Percentiles rank a stretch among this genome's conserved stretches.
These are phyloP conservation scores for Fagopyrum homotropicum DNA, from an alignment of 148 eudicot species.

Conservation along the genomic window DNA sequence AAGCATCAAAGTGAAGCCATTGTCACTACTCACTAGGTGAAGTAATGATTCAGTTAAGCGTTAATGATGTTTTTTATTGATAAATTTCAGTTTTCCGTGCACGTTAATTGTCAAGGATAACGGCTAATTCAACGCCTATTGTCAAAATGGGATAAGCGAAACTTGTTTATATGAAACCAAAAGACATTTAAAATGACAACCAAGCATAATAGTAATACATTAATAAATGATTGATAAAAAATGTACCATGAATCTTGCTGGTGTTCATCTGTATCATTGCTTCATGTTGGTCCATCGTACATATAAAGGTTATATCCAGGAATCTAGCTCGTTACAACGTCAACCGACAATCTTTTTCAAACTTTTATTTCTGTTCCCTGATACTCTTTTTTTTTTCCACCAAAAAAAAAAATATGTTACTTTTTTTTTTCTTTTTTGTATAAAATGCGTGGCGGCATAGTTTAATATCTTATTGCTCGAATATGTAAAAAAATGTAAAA, in stretches of 20 bases:
- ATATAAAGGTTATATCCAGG: background rate
- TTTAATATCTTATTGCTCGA: too few species aligned
- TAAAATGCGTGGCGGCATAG: too few species aligned
- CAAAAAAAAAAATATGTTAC: too few species aligned
- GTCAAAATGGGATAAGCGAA: too few species aligned
- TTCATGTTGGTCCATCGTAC: background rate
- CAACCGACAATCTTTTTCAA: background rate
- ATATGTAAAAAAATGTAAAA: too few species aligned
- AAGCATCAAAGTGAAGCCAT: background rate
- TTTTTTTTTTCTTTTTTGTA: too few species aligned
- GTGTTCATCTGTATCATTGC: background rate
- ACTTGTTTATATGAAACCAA: background rate
- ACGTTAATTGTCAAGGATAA: too few species aligned
- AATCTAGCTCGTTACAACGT: background rate
- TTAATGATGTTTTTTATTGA: background rate
- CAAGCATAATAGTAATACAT: background rate
- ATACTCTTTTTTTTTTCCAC: background rate
- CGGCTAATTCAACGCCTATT: too few species aligned
- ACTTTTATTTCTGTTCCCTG: background rate
- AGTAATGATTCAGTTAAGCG: background rate
- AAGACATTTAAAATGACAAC: background rate
- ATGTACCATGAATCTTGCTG: constrained; percentile 2
- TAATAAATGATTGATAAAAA: background rate
- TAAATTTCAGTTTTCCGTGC: background rate
- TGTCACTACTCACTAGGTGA: constrained; percentile 1